Evolutionary conservation across 129 eudicot genomes (phyloP).

Genomic region (Erigeron canadensis): DNA sequence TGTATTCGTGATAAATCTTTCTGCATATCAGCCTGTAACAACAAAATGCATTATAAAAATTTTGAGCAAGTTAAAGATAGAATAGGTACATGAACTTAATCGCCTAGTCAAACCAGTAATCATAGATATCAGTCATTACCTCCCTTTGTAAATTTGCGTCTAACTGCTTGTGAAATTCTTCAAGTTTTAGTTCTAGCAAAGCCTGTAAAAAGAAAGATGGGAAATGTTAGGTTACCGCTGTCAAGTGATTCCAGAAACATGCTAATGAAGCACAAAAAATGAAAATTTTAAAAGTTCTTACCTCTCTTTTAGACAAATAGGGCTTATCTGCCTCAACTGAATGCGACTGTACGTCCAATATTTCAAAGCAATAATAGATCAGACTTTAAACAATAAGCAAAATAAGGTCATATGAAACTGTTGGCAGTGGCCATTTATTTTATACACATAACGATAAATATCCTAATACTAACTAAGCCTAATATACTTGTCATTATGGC

Average conservation of each 20-base stretch:
- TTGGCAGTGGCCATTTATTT: too few relatives aligned
- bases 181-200: conserved; percentile 44
- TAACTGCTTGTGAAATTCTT: conserved; percentile 49
- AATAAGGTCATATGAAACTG: background rate
- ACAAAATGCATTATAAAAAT: conserved; percentile 19
- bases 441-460: too few relatives aligned
- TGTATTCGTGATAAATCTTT: conserved; percentile 29
- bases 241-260: conserved; percentile 4
- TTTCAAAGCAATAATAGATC: background rate
- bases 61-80: conserved; percentile 17
- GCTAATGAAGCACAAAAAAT: conserved; percentile 12
- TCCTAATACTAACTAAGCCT: too few relatives aligned
- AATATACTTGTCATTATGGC: too few relatives aligned
- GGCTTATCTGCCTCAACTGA: conserved; percentile 34
- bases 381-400: conserved; percentile 10
- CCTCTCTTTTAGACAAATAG: conserved; percentile 51
- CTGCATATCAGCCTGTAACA: conserved; percentile 37
- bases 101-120: conserved; percentile 13
- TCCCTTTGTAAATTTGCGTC: conserved; percentile 42
- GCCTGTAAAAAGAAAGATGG: conserved; percentile 33
- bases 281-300: background rate
- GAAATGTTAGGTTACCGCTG: background rate
- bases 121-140: conserved; percentile 34
- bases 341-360: conserved; percentile 27
- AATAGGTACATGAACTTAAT: conserved; percentile 12